phyloP scores from a whole-genome alignment of 1,284 basidiomycete species.

The Dichomitus squalens region DNA sequence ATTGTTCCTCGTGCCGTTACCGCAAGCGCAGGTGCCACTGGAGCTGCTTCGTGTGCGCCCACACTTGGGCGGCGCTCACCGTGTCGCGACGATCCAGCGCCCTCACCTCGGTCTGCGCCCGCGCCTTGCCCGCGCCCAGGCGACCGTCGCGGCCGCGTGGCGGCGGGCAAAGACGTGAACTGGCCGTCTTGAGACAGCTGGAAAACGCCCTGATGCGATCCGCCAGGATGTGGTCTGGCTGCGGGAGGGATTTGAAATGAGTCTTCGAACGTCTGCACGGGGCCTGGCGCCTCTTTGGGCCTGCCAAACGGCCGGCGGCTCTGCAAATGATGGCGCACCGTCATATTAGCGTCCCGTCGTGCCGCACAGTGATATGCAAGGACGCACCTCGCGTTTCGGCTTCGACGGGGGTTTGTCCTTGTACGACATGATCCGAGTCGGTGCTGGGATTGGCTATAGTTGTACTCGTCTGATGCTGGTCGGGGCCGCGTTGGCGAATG shows the following conservation, averaged over 20 bases:
- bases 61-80: constrained; percentile 8
- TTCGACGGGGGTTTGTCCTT: background rate
- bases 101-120: background rate
- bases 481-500: background rate
- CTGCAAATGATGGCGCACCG: constrained; percentile 6
- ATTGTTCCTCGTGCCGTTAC: too few relatives aligned
- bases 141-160: background rate
- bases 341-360: background rate
- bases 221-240: background rate
- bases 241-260: constrained; percentile 12
- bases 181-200: background rate
- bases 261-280: constrained; percentile 16
- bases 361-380: background rate
- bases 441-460: too few relatives aligned
- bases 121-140: background rate
- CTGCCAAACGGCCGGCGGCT: constrained; percentile 22
- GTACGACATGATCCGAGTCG: background rate
- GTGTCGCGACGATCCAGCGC: background rate
- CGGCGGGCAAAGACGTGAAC: background rate
- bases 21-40: background rate
- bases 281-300: constrained; percentile 17
- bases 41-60: constrained; percentile 1
- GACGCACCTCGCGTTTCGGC: constrained; percentile 7
- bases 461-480: background rate
- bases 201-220: constrained; percentile 9